phyloP scores from a whole-genome alignment of 116 monocot genomes.

The Iris pallida region DNA sequence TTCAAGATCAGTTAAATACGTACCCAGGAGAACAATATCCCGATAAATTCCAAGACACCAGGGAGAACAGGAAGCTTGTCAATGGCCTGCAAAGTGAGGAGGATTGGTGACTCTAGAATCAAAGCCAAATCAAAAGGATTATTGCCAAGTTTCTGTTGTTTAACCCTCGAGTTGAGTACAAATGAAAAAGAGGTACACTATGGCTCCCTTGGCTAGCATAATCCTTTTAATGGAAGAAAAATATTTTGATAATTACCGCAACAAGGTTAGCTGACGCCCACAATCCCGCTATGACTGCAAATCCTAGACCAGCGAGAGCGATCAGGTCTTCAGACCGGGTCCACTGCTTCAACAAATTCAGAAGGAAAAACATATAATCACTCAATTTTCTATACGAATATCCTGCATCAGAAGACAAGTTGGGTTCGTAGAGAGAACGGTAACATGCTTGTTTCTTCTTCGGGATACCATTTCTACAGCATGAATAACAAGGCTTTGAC shows the following conservation, averaged over 20 bases:
- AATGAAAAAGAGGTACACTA: too few species aligned
- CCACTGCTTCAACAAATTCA: slow-evolving; percentile 41
- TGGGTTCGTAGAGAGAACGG: too few species aligned
- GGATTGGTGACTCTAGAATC: neutral
- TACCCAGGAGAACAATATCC: slow-evolving; percentile 79
- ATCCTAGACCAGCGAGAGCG: slow-evolving; percentile 72
- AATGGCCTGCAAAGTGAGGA: slow-evolving; percentile 43
- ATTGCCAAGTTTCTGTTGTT: neutral
- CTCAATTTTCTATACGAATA: neutral
- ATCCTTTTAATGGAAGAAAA: too few species aligned
- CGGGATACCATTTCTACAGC: too few species aligned
- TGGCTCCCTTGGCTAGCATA: neutral
- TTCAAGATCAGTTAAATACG: slow-evolving; percentile 5
- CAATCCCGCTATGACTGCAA: slow-evolving; percentile 64
- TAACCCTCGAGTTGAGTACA: neutral
- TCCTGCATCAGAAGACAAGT: too few species aligned
- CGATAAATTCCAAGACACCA: slow-evolving; percentile 57
- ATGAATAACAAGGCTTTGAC: too few species aligned
- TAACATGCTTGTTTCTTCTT: too few species aligned
- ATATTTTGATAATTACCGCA: slow-evolving; percentile 17
- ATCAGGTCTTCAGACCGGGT: slow-evolving; percentile 66
- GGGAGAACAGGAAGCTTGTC: slow-evolving; percentile 80
- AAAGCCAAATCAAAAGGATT: neutral
- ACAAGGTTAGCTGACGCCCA: slow-evolving; percentile 73
- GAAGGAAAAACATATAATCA: neutral